Conservation (phyloP, 768 basidiomycete genomes). For the Tremella fuciformis region DNA sequence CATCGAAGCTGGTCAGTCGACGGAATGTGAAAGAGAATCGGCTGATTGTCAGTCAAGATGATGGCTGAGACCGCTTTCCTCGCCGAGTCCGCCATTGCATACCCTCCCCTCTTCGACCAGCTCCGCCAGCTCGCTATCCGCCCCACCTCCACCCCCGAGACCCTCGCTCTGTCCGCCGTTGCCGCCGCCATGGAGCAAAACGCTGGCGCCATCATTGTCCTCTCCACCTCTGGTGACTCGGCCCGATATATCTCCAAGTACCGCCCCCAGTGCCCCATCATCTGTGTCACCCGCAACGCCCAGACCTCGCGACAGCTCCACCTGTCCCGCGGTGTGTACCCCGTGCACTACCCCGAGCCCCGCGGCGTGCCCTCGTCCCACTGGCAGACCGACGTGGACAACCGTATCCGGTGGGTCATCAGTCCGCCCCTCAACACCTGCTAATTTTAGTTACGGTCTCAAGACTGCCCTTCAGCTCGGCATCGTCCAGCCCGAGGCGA, state of each 20-base stretch:
- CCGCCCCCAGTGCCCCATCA: conserved; percentile 86
- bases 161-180: conserved; percentile 91
- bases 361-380: conserved; percentile 79
- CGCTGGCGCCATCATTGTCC: conserved; percentile 89
- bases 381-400: conserved; percentile 88
- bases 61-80: conserved; percentile 99
- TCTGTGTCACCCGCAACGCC: conserved; percentile 94
- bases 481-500: conserved; percentile 81
- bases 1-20: conserved; percentile 75
- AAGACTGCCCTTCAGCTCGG: conserved; percentile 76
- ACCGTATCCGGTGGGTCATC: conserved; percentile 57
- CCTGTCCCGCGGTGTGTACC: conserved; percentile 93
- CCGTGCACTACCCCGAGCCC: conserved; percentile 95
- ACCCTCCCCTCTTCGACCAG: conserved; percentile 89
- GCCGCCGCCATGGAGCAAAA: conserved; percentile 92
- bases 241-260: conserved; percentile 96
- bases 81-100: conserved; percentile 92
- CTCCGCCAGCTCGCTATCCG: conserved; percentile 72
- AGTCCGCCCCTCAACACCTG: background rate
- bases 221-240: conserved; percentile 92
- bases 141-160: conserved; percentile 92
- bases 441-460: conserved; percentile 66
- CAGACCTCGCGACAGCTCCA: conserved; percentile 96
- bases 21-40: background rate
- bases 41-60: conserved; percentile 70